Percentiles rank a stretch among this genome's conserved stretches.
Evolutionary conservation across 192 early-diverging fungal species (phyloP).

Genomic region (Backusella morwellensis): DNA sequence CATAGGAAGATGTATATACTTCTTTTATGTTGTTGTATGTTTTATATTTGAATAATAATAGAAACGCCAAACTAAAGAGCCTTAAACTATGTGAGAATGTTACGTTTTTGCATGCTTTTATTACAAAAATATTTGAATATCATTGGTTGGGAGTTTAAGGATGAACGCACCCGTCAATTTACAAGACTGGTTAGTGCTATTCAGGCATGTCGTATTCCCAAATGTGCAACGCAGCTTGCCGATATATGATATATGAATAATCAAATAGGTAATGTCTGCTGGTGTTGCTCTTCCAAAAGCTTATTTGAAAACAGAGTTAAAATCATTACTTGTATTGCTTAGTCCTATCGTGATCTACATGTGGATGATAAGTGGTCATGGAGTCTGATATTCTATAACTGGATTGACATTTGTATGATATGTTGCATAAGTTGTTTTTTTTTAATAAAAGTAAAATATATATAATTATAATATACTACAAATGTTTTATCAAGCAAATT

Average conservation of each 20-base stretch:
- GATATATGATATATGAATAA: too few species aligned
- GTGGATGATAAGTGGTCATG: slow-evolving; percentile 69
- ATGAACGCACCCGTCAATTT: slow-evolving; percentile 60
- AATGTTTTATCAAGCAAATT: too few species aligned
- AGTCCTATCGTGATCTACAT: slow-evolving; percentile 78
- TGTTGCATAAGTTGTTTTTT: too few species aligned
- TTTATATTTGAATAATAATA: too few species aligned
- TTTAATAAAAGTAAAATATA: too few species aligned
- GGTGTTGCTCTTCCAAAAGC: slow-evolving; percentile 59
- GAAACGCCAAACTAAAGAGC: too few species aligned
- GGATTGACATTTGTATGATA: slow-evolving; percentile 42
- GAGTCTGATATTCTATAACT: slow-evolving; percentile 57
- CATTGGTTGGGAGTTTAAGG: slow-evolving; percentile 36
- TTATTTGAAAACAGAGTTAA: slow-evolving; percentile 63
- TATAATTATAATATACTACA: too few species aligned
- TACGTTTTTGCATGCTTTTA: too few species aligned
- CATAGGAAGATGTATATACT: too few species aligned
- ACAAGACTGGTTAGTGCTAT: slow-evolving; percentile 75
- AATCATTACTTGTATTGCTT: slow-evolving; percentile 63
- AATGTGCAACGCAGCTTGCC: neutral
- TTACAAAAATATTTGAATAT: too few species aligned
- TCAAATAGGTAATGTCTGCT: slow-evolving; percentile 66
- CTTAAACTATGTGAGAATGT: too few species aligned
- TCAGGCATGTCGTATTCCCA: slow-evolving; percentile 46
- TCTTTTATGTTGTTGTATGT: too few species aligned